phyloP scores from a whole-genome alignment of 129 eudicot species.

The Arctium minus region DNA sequence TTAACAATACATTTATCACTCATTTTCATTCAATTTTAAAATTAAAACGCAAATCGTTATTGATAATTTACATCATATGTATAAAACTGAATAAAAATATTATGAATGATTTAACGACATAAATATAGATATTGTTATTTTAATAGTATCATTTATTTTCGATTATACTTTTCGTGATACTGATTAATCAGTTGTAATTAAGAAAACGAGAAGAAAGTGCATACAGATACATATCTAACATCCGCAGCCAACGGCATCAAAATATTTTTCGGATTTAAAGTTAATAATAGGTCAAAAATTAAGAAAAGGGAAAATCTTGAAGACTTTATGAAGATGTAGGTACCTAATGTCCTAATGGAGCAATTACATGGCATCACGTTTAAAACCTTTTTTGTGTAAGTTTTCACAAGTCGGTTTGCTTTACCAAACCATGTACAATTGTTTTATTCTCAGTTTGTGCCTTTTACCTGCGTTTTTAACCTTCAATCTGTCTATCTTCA shows the following conservation, averaged over 20 bases:
- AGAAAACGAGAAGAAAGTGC: background rate
- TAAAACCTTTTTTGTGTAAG: slow-evolving; percentile 28
- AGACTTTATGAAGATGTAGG: slow-evolving; percentile 34
- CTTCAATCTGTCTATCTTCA: background rate
- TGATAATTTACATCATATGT: no score
- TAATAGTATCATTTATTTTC: no score
- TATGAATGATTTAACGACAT: no score
- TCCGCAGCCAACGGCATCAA: background rate
- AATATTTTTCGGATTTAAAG: slow-evolving; percentile 18
- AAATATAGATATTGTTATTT: no score
- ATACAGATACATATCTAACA: slow-evolving; percentile 6
- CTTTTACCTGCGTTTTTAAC: slow-evolving; percentile 1
- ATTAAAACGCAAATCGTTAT: no score
- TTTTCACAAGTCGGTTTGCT: slow-evolving; percentile 22
- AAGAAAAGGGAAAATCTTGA: slow-evolving; percentile 24
- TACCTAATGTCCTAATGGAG: slow-evolving; percentile 30
- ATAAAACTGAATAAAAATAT: no score
- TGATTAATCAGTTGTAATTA: background rate
- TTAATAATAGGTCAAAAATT: slow-evolving; percentile 5
- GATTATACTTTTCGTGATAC: no score
- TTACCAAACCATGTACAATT: slow-evolving; percentile 15
- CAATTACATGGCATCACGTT: slow-evolving; percentile 31
- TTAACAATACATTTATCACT: no score
- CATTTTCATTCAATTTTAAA: no score
- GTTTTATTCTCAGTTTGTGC: slow-evolving; percentile 20